A percentile compares a stretch with the other conserved stretches of the same genome.
Evolutionary conservation across 2,329 filamentous ascomycete genomes (phyloP).

Genomic region (Colletotrichum higginsianum): DNA sequence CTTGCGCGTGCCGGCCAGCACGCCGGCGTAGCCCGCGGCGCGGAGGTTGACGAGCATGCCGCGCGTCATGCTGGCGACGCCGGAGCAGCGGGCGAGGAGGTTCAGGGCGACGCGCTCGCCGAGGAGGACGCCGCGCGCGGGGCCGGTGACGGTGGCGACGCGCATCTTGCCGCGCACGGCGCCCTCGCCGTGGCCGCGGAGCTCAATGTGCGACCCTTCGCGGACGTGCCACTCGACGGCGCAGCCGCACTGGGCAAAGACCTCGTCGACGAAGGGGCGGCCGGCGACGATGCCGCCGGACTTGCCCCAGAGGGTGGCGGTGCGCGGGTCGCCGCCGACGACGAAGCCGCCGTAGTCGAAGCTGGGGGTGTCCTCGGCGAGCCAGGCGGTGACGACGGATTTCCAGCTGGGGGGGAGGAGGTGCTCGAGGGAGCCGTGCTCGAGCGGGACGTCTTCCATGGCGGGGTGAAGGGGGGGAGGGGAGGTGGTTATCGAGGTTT

Average conservation of each 20-base stretch:
- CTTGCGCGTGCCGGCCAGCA: constrained; percentile 94
- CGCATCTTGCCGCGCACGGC: constrained; percentile 61
- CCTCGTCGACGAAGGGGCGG: constrained; percentile 94
- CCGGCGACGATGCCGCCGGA: constrained; percentile 88
- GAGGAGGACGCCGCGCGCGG: constrained; percentile 84
- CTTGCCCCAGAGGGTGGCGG: constrained; percentile 78
- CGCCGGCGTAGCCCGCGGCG: constrained; percentile 81
- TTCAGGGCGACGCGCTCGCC: constrained; percentile 96
- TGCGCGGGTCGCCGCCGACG: constrained; percentile 79
- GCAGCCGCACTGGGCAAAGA: constrained; percentile 92
- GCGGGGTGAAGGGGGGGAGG: no score
- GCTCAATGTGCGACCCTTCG: constrained; percentile 80
- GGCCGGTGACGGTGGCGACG: constrained; percentile 88
- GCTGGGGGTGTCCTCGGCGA: constrained; percentile 95
- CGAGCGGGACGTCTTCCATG: constrained; percentile 42
- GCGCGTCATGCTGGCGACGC: constrained; percentile 81
- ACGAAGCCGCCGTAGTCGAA: constrained; percentile 99
- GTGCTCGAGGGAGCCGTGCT: constrained; percentile 68
- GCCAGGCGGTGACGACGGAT: constrained; percentile 84
- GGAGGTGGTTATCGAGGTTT: no score
- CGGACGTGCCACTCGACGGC: constrained; percentile 88
- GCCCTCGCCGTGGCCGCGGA: constrained; percentile 61
- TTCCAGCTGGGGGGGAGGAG: constrained; percentile 91
- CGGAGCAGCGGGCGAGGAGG: constrained; percentile 89
- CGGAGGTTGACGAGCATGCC: constrained; percentile 70